These are phyloP conservation scores for Rugonectria rugulosa DNA, from an alignment of 2,329 filamentous ascomycete species.

Conservation along the genomic window DNA sequence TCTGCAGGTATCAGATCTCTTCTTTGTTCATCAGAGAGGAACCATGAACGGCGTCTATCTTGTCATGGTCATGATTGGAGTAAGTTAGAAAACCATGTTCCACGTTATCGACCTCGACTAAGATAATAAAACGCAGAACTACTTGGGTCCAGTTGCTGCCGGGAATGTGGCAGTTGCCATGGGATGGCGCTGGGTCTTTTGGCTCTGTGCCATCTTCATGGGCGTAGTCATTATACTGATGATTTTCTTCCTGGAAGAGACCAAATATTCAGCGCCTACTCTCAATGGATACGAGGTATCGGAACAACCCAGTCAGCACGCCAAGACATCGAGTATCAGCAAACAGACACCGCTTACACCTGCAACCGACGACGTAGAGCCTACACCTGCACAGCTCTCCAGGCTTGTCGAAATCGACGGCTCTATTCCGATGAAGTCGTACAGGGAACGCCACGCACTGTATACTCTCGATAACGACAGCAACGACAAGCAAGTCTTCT, in stretches of 20 bases:
- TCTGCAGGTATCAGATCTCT: conserved; percentile 36
- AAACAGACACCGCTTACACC: neutral
- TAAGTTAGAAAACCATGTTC: neutral
- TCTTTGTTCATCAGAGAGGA: conserved; percentile 42
- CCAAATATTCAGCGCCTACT: conserved; percentile 7
- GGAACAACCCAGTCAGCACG: neutral
- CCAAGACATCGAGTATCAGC: neutral
- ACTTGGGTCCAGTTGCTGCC: conserved; percentile 26
- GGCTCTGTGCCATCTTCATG: conserved; percentile 18
- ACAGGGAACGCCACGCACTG: conserved; percentile 6
- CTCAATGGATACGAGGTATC: conserved; percentile 9
- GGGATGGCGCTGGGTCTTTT: conserved; percentile 22
- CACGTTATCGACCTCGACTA: rapidly evolving
- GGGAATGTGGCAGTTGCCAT: conserved; percentile 21
- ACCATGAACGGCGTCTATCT: conserved; percentile 39
- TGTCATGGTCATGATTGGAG: conserved; percentile 25
- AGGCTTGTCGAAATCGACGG: conserved; percentile 1
- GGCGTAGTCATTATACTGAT: conserved; percentile 3
- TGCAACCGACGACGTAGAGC: neutral
- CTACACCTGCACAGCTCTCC: neutral
- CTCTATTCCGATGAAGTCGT: conserved; percentile 12
- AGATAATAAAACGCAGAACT: conserved; percentile 15
- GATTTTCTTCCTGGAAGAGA: conserved; percentile 19
- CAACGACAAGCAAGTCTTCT: neutral
- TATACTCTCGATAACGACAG: conserved; percentile 10